These are phyloP conservation scores for Auxenochlorella protothecoides DNA, from an alignment of 139 green algal genomes.

Conservation along the genomic window DNA sequence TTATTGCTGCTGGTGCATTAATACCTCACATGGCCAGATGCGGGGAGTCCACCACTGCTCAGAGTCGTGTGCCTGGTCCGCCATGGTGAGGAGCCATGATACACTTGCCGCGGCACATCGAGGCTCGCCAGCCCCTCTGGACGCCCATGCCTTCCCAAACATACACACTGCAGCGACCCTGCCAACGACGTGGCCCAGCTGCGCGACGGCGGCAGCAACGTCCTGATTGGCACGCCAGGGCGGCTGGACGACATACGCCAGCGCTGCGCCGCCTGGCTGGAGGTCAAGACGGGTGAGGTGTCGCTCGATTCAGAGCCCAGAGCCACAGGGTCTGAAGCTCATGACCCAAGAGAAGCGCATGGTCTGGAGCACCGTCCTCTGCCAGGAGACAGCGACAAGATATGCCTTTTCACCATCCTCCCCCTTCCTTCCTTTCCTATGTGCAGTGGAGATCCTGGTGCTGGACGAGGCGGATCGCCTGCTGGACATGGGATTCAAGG, in stretches of 20 bases:
- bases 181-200: constrained; percentile 55
- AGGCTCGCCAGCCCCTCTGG: no score
- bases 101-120: no score
- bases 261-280: constrained; percentile 41
- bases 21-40: no score
- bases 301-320: no score
- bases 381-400: no score
- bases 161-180: constrained; percentile 39
- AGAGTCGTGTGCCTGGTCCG: not conserved
- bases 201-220: constrained; percentile 40
- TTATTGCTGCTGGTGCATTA: no score
- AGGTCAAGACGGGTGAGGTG: constrained; percentile 30
- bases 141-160: no score
- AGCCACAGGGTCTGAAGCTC: constrained; percentile 38
- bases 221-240: constrained; percentile 91
- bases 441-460: constrained; percentile 72
- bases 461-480: constrained; percentile 96
- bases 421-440: no score
- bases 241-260: constrained; percentile 81
- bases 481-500: constrained; percentile 91
- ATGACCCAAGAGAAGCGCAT: constrained; percentile 96
- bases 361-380: constrained; percentile 46
- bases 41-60: not conserved
- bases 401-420: no score
- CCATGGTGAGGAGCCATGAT: not conserved